Conservation (phyloP, 192 early-diverging fungal genomes). For the Backusella mclennaniae region DNA sequence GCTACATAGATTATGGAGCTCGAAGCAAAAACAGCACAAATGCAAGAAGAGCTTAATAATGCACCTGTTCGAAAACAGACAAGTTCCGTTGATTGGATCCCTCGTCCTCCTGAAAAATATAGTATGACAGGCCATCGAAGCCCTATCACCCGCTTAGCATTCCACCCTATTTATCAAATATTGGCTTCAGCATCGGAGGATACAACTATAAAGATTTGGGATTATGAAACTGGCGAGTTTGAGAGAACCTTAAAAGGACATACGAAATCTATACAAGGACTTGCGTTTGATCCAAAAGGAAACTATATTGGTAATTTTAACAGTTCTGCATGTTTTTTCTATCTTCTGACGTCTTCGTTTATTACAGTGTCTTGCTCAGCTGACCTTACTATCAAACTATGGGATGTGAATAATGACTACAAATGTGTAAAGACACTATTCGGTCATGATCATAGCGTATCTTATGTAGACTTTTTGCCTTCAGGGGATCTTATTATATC, state of each 20-base stretch:
- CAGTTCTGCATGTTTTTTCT: background rate
- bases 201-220: slow-evolving; percentile 90
- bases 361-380: slow-evolving; percentile 83
- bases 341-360: background rate
- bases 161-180: slow-evolving; percentile 83
- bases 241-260: slow-evolving; percentile 93
- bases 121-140: slow-evolving; percentile 74
- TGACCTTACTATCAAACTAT: slow-evolving; percentile 88
- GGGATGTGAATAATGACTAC: slow-evolving; percentile 80
- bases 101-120: slow-evolving; percentile 74
- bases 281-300: slow-evolving; percentile 84
- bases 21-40: slow-evolving; percentile 73
- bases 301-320: slow-evolving; percentile 63
- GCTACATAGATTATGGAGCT: slow-evolving; percentile 81
- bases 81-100: slow-evolving; percentile 72
- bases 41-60: slow-evolving; percentile 69
- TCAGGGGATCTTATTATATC: slow-evolving; percentile 79
- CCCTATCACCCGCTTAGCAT: slow-evolving; percentile 78
- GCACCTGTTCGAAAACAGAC: slow-evolving; percentile 54
- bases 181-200: slow-evolving; percentile 89
- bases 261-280: slow-evolving; percentile 88
- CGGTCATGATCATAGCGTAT: slow-evolving; percentile 94
- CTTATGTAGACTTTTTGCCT: slow-evolving; percentile 70
- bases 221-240: slow-evolving; percentile 89
- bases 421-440: slow-evolving; percentile 82